Evolutionary conservation across 129 eudicot genomes (phyloP).

Genomic region (Mikania micrantha): DNA sequence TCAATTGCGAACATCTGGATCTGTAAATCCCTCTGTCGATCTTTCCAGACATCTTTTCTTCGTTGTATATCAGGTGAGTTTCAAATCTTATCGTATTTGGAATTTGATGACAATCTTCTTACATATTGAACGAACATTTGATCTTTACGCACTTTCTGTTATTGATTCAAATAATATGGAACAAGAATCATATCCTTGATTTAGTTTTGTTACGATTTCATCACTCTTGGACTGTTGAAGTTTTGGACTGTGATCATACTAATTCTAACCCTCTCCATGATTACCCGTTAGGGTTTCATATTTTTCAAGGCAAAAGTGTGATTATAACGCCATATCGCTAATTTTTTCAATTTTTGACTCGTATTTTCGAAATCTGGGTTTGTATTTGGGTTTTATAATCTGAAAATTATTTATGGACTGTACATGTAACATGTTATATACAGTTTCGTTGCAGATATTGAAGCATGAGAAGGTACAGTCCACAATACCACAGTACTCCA

Average conservation of each 20-base stretch:
- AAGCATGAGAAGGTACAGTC: conserved; percentile 61
- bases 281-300: neutral
- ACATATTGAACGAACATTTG: neutral
- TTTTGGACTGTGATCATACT: neutral
- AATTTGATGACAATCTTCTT: neutral
- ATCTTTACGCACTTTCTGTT: neutral
- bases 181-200: neutral
- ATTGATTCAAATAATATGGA: neutral
- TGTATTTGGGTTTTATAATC: neutral
- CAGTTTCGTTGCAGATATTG: conserved; percentile 12
- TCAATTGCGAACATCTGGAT: conserved; percentile 11
- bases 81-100: neutral
- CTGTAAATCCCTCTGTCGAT: neutral
- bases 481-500: conserved; percentile 60
- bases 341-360: neutral
- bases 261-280: neutral
- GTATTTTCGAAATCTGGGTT: neutral
- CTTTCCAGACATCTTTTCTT: neutral
- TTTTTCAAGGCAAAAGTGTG: neutral
- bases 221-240: neutral
- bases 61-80: conserved; percentile 14
- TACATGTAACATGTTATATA: neutral
- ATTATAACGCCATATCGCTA: neutral
- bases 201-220: neutral
- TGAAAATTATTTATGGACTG: neutral